Evolutionary conservation across 176 grass and related monocot species (phyloP).

Genomic region (Tillandsia fasciculata): DNA sequence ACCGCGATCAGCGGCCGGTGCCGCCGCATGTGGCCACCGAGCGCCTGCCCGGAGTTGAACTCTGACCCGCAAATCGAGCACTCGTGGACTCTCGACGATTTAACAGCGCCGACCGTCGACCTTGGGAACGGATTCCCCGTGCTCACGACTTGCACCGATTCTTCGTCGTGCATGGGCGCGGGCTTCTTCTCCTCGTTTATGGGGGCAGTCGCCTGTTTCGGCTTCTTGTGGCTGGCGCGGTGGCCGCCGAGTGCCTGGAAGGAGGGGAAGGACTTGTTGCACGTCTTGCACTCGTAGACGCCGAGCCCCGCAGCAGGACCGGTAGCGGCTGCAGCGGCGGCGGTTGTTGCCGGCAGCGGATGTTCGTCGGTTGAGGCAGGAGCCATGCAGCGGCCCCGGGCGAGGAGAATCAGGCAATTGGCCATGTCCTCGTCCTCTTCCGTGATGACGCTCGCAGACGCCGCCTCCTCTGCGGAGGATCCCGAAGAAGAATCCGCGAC

Average conservation of each 20-base stretch:
- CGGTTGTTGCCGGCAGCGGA: background rate
- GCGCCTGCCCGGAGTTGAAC: background rate
- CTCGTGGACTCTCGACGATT: background rate
- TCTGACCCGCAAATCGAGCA: background rate
- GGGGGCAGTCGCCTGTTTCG: conserved; percentile 16
- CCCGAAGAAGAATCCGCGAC: background rate
- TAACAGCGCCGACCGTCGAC: background rate
- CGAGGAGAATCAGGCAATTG: conserved; percentile 25
- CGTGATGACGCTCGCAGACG: background rate
- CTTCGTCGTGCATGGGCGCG: no score
- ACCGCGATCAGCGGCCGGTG: background rate
- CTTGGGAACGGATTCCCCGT: background rate
- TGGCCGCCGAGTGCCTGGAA: conserved; percentile 92
- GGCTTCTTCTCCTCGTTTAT: background rate
- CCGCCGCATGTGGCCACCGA: background rate
- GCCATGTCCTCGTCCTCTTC: conserved; percentile 27
- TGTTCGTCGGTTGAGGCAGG: no score
- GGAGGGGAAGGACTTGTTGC: conserved; percentile 20
- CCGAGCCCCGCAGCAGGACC: background rate
- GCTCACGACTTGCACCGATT: no score
- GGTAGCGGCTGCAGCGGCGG: background rate
- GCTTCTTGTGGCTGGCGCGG: conserved; percentile 97
- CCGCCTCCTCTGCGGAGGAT: conserved; percentile 2
- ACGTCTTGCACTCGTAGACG: conserved; percentile 27
- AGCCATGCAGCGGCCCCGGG: background rate